Percentiles rank a stretch among this genome's conserved stretches.
Conservation (phyloP, 768 basidiomycete genomes). For the Suillus decipiens region DNA sequence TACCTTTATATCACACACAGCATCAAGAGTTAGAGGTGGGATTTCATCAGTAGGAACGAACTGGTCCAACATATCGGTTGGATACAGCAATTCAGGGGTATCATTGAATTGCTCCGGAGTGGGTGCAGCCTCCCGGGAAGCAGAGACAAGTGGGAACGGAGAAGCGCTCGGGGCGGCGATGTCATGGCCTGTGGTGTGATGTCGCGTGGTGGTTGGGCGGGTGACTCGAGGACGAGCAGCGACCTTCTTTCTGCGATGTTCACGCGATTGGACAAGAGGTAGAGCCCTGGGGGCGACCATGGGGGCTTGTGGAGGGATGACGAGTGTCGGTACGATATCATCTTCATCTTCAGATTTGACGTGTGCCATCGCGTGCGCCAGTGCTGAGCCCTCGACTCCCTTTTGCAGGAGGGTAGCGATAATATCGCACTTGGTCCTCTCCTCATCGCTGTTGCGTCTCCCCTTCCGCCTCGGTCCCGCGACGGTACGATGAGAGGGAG, state of each 20-base stretch:
- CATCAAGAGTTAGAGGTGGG: conserved; percentile 35
- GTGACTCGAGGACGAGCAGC: conserved; percentile 11
- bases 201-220: conserved; percentile 7
- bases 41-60: conserved; percentile 41
- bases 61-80: conserved; percentile 9
- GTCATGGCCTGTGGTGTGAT: not conserved
- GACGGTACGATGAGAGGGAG: conserved; percentile 36
- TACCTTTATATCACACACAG: conserved; percentile 20
- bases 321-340: not conserved
- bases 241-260: conserved; percentile 14
- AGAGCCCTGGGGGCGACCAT: not conserved
- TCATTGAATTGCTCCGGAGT: conserved; percentile 2
- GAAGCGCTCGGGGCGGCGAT: conserved; percentile 5
- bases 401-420: conserved; percentile 38
- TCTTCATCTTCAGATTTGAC: conserved; percentile 3
- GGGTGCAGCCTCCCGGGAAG: conserved; percentile 7
- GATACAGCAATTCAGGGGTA: conserved; percentile 26
- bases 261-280: not conserved
- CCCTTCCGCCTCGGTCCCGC: conserved; percentile 38
- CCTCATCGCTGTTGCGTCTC: conserved; percentile 32
- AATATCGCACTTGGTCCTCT: conserved; percentile 40
- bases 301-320: not conserved
- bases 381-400: conserved; percentile 35
- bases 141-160: not conserved
- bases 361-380: conserved; percentile 18